Base-by-base conservation (phyloP, 2,329 filamentous ascomycete species). In the Sarocladiaceae sp. region DNA sequence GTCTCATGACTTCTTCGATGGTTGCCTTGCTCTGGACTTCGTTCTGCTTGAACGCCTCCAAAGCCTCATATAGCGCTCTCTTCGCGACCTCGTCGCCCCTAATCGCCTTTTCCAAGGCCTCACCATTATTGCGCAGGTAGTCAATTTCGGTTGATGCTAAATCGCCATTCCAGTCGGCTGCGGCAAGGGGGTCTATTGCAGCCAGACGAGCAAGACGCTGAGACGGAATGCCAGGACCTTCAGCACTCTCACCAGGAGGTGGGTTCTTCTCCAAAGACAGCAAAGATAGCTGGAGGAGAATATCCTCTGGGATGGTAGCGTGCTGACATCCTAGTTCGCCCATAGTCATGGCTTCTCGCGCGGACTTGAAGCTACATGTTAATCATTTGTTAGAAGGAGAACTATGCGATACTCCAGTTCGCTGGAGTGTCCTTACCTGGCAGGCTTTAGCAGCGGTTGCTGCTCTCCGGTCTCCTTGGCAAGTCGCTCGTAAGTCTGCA, bases 101-200 rank as follows among this genome's bases (percentile, higher is more conserved):
- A 44, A 73, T 70, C 11, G 69, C 67, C 54, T 65, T 65, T 73
- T 33, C 10, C 29, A 33, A 33, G 29, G 29, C 29, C 15, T 33
- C 73, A 35, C 64, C 64, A 50, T 75, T 75, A 15, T 33, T 33
- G 29, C 29, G 29, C 29, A 33, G 29, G 29, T 33, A 76, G 60
- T 76, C 71, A 2, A 72, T 63, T 29, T 69, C 63, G 4, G 66
- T 69, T 31, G 63, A 62, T 4, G 66, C 67, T 22, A 71, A 59
- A 50, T 65, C 64, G 25, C 67, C 70, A 44, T 72, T 64, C 64
- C 64, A 69, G 20, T 61, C 59, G 2, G 65, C 56, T 15, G 60
- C 63, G 2, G 63, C 64, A 22, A 76, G 61, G 1, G 71, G 69
- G 54, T 76, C 71, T n/a, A 62, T 62, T 23, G 56, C 63, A 3